Base-by-base conservation (phyloP, 2,329 filamentous ascomycete species). In the Pyrenophora seminiperda region DNA sequence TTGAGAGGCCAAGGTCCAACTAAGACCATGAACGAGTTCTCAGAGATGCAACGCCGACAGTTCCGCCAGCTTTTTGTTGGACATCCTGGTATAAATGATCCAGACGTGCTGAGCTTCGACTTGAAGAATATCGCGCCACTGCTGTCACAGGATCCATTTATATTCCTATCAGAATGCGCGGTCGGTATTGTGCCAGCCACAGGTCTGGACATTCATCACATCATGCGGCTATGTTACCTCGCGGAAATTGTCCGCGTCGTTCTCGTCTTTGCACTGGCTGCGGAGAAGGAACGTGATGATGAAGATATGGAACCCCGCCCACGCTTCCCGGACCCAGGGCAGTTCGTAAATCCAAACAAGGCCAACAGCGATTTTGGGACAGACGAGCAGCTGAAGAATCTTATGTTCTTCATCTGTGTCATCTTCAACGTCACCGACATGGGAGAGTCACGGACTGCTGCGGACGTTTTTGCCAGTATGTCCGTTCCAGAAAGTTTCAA, bases 161-260 rank as follows among this genome's bases (percentile, higher is more conserved):
- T 89, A 2, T 95, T 97, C 73, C 77, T 97, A 44, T 85, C 89
- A 11, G 89, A 96, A 68, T 87, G 84, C 62, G 85, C 89, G 1
- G 83, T 91, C 42, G 88, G 85, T 46, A 71, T 95, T 14, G 81
- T 83, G 5, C 81, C 87, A 7, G 81, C 86, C 2, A 82, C 91
- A 20, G 78, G 83, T 32, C 81, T 90, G 31, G 89, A 95, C 47
- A 84, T 95, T 33, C 83, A 87, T 32, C 89, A 96, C 70, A 73
- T 97, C 42, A 75, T 97, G 41, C 86, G 88, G 30, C 78, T 97
- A 37, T 97, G 91, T 75, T 97, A 96, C 68, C 81, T 96, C 47
- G 90, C 90, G 2, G 94, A 99, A 73, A 85, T 99, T 49, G 85
- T 95, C 52, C 95, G 96, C 74, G 86, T 91, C 5, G 81, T 91